phyloP scores from a whole-genome alignment of 805 yeast species.

The Wickerhamomyces bisporus region DNA sequence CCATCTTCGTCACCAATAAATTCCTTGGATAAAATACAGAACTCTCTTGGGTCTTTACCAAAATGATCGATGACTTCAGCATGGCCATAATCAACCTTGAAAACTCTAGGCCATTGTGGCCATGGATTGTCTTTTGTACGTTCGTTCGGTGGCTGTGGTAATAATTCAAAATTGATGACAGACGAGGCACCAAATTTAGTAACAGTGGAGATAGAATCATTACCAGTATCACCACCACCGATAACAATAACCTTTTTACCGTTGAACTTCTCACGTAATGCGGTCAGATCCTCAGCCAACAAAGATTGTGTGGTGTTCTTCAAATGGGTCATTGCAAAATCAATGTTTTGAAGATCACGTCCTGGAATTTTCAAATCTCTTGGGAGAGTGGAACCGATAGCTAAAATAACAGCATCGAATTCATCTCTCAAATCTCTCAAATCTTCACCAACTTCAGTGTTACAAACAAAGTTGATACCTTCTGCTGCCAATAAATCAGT shows the following conservation, averaged over 20 bases:
- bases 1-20: slow-evolving; percentile 94
- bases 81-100: slow-evolving; percentile 97
- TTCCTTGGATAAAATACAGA: slow-evolving; percentile 91
- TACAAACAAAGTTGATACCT: slow-evolving; percentile 76
- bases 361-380: slow-evolving; percentile 94
- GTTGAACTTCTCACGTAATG: slow-evolving; percentile 60
- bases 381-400: slow-evolving; percentile 95
- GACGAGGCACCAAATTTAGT: slow-evolving; percentile 96
- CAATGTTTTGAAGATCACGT: slow-evolving; percentile 83
- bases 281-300: slow-evolving; percentile 73
- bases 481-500: slow-evolving; percentile 85
- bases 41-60: slow-evolving; percentile 97
- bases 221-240: slow-evolving; percentile 99
- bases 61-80: slow-evolving; percentile 91
- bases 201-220: slow-evolving; percentile 96
- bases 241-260: slow-evolving; percentile 93
- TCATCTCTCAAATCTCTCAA: slow-evolving; percentile 59
- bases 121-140: slow-evolving; percentile 96
- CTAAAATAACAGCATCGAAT: slow-evolving; percentile 82
- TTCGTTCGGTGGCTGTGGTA: slow-evolving; percentile 84
- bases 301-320: slow-evolving; percentile 87
- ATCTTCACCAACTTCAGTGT: slow-evolving; percentile 72
- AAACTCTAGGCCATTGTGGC: slow-evolving; percentile 99
- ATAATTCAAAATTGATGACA: slow-evolving; percentile 87
- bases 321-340: slow-evolving; percentile 90